Conservation (phyloP, 2,329 filamentous ascomycete genomes). For the Golovinomyces cichoracearum region DNA sequence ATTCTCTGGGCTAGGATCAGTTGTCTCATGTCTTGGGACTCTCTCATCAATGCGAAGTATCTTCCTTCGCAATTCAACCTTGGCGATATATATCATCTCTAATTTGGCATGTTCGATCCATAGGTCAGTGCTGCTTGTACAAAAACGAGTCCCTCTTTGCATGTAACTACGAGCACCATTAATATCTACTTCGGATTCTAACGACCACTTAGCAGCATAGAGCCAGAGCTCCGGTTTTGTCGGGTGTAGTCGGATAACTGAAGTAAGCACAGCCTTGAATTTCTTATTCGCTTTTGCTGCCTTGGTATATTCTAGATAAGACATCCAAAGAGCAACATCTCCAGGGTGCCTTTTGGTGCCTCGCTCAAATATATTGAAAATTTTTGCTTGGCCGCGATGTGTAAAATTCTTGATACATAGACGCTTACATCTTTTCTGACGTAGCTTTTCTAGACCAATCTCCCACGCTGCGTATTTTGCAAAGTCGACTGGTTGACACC, state of each 20-base stretch:
- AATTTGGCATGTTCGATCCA: conserved; percentile 80
- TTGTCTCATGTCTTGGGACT: conserved; percentile 19
- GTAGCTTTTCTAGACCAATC: conserved; percentile 43
- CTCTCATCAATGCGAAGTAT: conserved; percentile 35
- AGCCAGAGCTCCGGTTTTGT: conserved; percentile 66
- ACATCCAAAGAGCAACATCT: conserved; percentile 59
- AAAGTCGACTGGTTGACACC: conserved; percentile 52
- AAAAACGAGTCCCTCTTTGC: conserved; percentile 77
- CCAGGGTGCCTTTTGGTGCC: conserved; percentile 64
- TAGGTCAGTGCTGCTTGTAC: conserved; percentile 42
- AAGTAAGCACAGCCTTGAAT: conserved; percentile 36
- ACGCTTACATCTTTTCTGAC: conserved; percentile 58
- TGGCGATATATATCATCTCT: conserved; percentile 77
- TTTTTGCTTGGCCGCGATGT: conserved; percentile 50
- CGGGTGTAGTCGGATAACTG: conserved; percentile 63
- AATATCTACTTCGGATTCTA: conserved; percentile 68
- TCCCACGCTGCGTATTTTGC: conserved; percentile 58
- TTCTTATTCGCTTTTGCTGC: conserved; percentile 39
- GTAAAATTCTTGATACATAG: conserved; percentile 46
- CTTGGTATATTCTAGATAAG: conserved; percentile 62
- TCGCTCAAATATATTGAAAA: conserved; percentile 74
- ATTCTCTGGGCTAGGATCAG: conserved; percentile 21
- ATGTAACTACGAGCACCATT: conserved; percentile 59
- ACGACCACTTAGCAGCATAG: conserved; percentile 48
- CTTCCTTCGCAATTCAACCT: conserved; percentile 47